Conservation (phyloP, 2,329 filamentous ascomycete species). For the Scytalidium lignicola region DNA sequence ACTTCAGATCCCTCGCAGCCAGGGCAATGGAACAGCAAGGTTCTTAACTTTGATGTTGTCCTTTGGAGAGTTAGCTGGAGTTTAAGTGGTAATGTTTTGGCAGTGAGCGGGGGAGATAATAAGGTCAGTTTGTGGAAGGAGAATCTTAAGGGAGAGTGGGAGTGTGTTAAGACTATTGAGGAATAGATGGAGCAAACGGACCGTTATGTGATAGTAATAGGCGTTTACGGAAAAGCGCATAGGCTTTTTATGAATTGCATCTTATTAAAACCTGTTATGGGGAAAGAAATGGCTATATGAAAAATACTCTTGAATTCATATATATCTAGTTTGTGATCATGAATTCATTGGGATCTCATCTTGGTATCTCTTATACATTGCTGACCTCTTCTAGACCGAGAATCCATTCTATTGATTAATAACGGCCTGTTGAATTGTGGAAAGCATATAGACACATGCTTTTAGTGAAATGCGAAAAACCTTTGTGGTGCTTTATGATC, state of each 20-base stretch:
- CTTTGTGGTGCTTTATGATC: too few species aligned
- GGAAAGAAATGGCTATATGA: neutral
- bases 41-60: slow-evolving; percentile 80
- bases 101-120: slow-evolving; percentile 91
- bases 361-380: neutral
- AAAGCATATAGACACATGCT: too few species aligned
- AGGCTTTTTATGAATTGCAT: neutral
- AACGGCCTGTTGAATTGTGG: neutral
- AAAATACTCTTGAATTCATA: neutral
- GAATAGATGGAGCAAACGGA: slow-evolving; percentile 48
- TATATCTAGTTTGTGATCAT: neutral
- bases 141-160: slow-evolving; percentile 93
- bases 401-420: neutral
- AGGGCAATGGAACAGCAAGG: slow-evolving; percentile 78
- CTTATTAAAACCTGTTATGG: neutral
- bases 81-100: slow-evolving; percentile 90
- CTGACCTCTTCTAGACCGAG: neutral
- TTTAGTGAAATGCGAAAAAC: too few species aligned
- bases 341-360: neutral
- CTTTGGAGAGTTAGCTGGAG: slow-evolving; percentile 98
- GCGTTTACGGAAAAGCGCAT: slow-evolving; percentile 3
- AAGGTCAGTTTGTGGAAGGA: slow-evolving; percentile 98
- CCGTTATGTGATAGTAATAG: neutral
- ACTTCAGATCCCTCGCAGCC: slow-evolving; percentile 65
- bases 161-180: slow-evolving; percentile 94